Percentiles rank a stretch among this genome's conserved stretches.
Evolutionary conservation across 2,329 filamentous ascomycete species (phyloP).

Genomic region (Whalleya microplaca): DNA sequence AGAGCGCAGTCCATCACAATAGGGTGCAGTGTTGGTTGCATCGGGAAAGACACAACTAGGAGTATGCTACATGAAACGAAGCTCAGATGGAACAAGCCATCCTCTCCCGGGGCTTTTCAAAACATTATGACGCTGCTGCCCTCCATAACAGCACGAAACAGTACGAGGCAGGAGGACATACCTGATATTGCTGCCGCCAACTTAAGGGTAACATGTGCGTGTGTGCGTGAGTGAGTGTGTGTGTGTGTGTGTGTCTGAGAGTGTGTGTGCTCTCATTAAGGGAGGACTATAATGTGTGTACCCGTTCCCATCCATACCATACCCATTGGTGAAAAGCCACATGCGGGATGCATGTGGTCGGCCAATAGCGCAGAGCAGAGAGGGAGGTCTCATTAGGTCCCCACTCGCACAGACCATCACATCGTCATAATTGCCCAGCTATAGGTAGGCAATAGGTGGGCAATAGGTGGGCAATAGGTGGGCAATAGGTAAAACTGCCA

Average conservation of each 20-base stretch:
- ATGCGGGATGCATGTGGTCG: conserved; percentile 9
- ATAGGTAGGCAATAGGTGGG: too few species aligned
- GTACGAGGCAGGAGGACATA: too few species aligned
- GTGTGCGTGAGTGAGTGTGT: neutral
- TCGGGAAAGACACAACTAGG: neutral
- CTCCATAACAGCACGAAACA: too few species aligned
- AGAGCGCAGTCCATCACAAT: neutral
- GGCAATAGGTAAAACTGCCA: neutral
- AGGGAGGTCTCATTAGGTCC: conserved; percentile 6
- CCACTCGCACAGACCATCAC: conserved; percentile 24
- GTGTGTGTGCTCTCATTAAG: too few species aligned
- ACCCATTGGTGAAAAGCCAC: conserved; percentile 14
- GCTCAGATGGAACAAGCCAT: neutral
- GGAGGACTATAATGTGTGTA: too few species aligned
- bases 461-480: too few species aligned
- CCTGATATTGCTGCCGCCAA: neutral
- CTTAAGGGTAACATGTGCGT: conserved; percentile 4
- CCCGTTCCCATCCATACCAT: too few species aligned
- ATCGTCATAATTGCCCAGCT: neutral
- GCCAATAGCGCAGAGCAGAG: conserved; percentile 18
- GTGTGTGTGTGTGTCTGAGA: too few species aligned
- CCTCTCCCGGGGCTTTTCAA: neutral
- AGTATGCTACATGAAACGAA: neutral
- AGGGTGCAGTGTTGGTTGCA: neutral
- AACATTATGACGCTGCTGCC: neutral